A percentile compares a stretch with the other conserved stretches of the same genome.
These are phyloP conservation scores for Metroxylon sagu DNA, from an alignment of 176 grass and related monocot species.

Conservation along the genomic window DNA sequence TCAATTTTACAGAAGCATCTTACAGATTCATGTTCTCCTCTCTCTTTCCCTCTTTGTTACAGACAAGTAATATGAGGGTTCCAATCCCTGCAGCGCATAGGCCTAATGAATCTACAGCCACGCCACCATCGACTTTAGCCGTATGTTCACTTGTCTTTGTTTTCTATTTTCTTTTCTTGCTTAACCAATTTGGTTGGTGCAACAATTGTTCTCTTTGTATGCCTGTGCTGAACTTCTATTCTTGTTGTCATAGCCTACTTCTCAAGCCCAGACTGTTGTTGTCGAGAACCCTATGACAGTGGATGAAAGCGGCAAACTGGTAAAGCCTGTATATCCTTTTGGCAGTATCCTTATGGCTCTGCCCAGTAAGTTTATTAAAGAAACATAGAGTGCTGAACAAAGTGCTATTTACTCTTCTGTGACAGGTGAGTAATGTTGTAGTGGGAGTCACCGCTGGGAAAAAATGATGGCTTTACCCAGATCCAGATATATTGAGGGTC, in stretches of 20 bases:
- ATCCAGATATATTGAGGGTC: background rate
- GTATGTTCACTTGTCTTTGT: constrained; percentile 33
- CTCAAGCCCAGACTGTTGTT: constrained; percentile 68
- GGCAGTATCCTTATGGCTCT: background rate
- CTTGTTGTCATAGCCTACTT: constrained; percentile 36
- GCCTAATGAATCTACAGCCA: constrained; percentile 35
- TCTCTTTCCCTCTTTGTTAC: background rate
- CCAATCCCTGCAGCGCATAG: constrained; percentile 3
- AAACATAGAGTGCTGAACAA: too few relatives aligned
- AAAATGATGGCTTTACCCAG: constrained; percentile 28
- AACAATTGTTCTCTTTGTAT: constrained; percentile 3
- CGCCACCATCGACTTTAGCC: constrained; percentile 40
- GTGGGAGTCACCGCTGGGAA: constrained; percentile 79
- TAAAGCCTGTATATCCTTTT: constrained; percentile 28
- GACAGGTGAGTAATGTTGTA: constrained; percentile 83
- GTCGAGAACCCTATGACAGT: constrained; percentile 93
- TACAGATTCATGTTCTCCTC: too few relatives aligned
- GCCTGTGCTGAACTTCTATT: constrained; percentile 18
- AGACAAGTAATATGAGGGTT: constrained; percentile 2
- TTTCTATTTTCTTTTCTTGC: too few relatives aligned
- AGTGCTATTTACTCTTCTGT: background rate
- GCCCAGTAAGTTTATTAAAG: too few relatives aligned
- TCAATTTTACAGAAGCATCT: too few relatives aligned
- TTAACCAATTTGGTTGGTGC: too few relatives aligned
- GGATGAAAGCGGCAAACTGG: constrained; percentile 84